These are phyloP conservation scores for Saccharomycopsis olivae DNA, from an alignment of 805 yeast genomes.

Conservation along the genomic window DNA sequence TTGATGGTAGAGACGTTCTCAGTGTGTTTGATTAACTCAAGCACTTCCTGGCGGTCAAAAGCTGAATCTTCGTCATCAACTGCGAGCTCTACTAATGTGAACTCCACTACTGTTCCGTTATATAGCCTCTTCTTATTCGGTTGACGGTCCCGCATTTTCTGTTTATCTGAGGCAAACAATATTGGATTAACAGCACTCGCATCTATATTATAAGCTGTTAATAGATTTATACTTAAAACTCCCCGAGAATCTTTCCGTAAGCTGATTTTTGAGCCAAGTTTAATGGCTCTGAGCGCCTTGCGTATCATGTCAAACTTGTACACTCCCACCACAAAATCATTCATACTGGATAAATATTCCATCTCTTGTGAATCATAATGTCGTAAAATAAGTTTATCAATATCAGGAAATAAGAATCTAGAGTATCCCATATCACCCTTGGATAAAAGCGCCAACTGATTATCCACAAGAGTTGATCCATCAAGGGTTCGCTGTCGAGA, in stretches of 20 bases:
- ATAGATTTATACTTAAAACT: slow-evolving; percentile 34
- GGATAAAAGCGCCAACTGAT: slow-evolving; percentile 47
- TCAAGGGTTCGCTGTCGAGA: slow-evolving; percentile 22
- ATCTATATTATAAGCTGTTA: slow-evolving; percentile 22
- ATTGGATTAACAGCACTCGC: slow-evolving; percentile 1
- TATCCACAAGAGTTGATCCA: slow-evolving; percentile 24
- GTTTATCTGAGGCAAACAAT: not conserved
- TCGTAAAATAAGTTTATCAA: slow-evolving; percentile 46
- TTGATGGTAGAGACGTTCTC: slow-evolving; percentile 6
- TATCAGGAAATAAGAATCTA: slow-evolving; percentile 52
- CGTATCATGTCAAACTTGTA: slow-evolving; percentile 41
- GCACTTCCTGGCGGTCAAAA: slow-evolving; percentile 8
- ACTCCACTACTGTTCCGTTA: slow-evolving; percentile 16
- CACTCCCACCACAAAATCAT: slow-evolving; percentile 30
- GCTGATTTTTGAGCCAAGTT: slow-evolving; percentile 41
- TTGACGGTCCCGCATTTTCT: too few relatives aligned
- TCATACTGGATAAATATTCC: slow-evolving; percentile 20
- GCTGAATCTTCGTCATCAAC: slow-evolving; percentile 15
- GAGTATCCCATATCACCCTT: slow-evolving; percentile 66
- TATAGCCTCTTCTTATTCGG: too few relatives aligned
- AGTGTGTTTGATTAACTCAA: slow-evolving; percentile 13
- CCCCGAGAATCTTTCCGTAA: slow-evolving; percentile 46
- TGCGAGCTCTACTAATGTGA: slow-evolving; percentile 12
- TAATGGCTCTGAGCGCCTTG: slow-evolving; percentile 38
- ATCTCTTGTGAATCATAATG: slow-evolving; percentile 24